These are phyloP conservation scores for Arabidopsis hybrid DNA, from an alignment of 441 rosid genomes.

Conservation along the genomic window DNA sequence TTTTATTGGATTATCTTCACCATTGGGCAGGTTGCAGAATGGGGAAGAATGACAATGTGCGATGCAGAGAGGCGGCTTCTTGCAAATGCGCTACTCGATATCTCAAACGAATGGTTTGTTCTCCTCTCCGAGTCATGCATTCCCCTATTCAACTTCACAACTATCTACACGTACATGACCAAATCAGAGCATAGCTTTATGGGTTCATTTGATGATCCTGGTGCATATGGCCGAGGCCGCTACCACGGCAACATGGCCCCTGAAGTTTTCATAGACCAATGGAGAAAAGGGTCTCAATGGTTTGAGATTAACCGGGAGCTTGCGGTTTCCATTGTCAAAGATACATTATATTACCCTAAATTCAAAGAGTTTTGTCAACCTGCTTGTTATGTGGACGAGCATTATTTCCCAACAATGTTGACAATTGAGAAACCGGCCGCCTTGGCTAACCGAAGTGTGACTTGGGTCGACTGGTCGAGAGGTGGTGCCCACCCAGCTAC, in stretches of 20 bases:
- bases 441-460: constrained; percentile 82
- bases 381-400: constrained; percentile 88
- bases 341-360: constrained; percentile 59
- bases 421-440: constrained; percentile 60
- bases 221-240: constrained; percentile 86
- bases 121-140: constrained; percentile 93
- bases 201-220: constrained; percentile 85
- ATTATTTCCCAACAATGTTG: constrained; percentile 91
- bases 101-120: constrained; percentile 81
- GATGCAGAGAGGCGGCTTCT: constrained; percentile 89
- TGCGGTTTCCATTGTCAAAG: constrained; percentile 73
- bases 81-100: constrained; percentile 88
- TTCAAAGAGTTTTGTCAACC: constrained; percentile 77
- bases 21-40: constrained; percentile 68
- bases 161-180: constrained; percentile 63
- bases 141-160: constrained; percentile 78
- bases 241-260: constrained; percentile 79
- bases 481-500: constrained; percentile 97
- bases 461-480: constrained; percentile 97
- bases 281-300: constrained; percentile 98
- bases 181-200: constrained; percentile 73
- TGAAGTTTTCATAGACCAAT: constrained; percentile 65
- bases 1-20: background rate
- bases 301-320: constrained; percentile 80
- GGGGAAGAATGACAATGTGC: constrained; percentile 96